Evolutionary conservation across 768 basidiomycete species (phyloP), one percentile per base, ranked within the genome.

Genomic region (Rhodotorula kratochvilovae): DNA sequence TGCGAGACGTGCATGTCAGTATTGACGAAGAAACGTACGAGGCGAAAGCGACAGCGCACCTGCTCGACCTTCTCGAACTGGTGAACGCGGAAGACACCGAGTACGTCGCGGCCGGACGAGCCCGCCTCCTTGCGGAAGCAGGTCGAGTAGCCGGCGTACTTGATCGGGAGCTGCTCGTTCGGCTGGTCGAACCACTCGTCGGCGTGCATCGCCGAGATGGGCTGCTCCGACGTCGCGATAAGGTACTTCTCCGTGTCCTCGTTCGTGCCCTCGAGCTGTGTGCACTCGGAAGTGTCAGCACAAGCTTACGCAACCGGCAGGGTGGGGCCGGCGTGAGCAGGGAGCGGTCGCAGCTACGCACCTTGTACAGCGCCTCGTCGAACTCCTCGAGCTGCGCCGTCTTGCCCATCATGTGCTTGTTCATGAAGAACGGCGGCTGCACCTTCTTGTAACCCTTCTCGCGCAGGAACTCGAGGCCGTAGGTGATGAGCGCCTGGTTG

Each of bases 111-210:
- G 7, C 96, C 96, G 15, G 92, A 92, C 5, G 92, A 90, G 45
- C 96, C 96, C 5, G 96, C 96, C 83, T 99, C 96, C 82, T 98
- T 98, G 39, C 96, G 88, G 89, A 99, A 99, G 81, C 95, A 98
- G 25, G 95, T 98, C 71, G 83, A 84, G 79, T 84, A 84, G 23
- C 83, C 84, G n/a, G 83, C 83, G 75, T 83, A 83, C 82, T 85
- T 85, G 79, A 96, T 85, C 3, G 96, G 96, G n/a, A 99, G 87
- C 79, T 95, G 92, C 35, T 86, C 87, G 59, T 91, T 87, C 2
- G 93, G 93, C 80, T 87, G 87, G 77, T 95, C 94, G 81, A 99
- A 94, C 92, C 95, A 97, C 81, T 98, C 96, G 77, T 94, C 94
- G 61, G 89, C 86, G 82, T 97, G 92, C 81, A 88, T 90, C 10